Evolutionary conservation across 176 grass and related monocot species (phyloP).

Genomic region (Panicum miliaceum): DNA sequence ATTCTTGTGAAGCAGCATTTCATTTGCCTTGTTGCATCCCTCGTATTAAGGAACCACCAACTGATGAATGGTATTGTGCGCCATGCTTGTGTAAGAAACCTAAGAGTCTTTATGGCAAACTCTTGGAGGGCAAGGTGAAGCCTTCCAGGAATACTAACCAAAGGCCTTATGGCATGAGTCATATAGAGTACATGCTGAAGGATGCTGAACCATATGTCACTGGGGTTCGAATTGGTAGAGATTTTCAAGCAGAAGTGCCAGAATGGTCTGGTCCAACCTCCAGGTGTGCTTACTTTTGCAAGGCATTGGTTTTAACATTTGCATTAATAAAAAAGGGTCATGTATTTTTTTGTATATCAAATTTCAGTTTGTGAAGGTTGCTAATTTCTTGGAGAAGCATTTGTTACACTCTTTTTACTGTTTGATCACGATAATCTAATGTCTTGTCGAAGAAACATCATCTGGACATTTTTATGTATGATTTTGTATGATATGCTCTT

Average conservation of each 20-base stretch:
- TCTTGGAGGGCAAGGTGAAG: conserved; percentile 43
- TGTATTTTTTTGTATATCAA: conserved; percentile 30
- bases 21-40: conserved; percentile 78
- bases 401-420: conserved; percentile 6
- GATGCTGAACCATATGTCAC: conserved; percentile 65
- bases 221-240: conserved; percentile 67
- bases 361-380: conserved; percentile 28
- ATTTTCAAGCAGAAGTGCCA: conserved; percentile 87
- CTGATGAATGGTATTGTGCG: conserved; percentile 75
- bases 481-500: conserved; percentile 16
- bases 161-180: conserved; percentile 57
- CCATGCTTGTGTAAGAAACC: conserved; percentile 65
- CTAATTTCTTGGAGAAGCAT: conserved; percentile 17
- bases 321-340: conserved; percentile 1
- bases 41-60: conserved; percentile 39
- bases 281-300: conserved; percentile 53
- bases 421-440: background rate
- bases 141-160: conserved; percentile 41
- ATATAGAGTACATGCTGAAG: conserved; percentile 72
- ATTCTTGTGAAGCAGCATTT: conserved; percentile 87
- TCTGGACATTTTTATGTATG: background rate
- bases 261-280: conserved; percentile 67
- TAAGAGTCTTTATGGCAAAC: conserved; percentile 49
- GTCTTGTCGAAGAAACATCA: background rate
- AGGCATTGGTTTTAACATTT: conserved; percentile 37